phyloP scores from a whole-genome alignment of 768 basidiomycete genomes.

The Auricularia cornea region DNA sequence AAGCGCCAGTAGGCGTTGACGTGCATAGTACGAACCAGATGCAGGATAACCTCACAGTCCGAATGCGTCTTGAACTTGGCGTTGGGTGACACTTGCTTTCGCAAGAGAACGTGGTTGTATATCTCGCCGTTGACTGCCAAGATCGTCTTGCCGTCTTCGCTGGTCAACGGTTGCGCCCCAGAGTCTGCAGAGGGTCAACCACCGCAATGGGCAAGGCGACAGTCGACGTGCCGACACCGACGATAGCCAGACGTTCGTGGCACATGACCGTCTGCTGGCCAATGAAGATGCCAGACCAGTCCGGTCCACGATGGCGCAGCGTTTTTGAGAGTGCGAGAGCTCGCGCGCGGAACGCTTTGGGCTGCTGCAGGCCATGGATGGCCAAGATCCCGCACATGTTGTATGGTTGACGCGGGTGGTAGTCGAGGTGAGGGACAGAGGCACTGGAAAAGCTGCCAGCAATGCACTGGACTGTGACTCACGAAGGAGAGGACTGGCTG shows the following conservation, averaged over 20 bases:
- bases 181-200: constrained; percentile 51
- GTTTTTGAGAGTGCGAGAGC: constrained; percentile 83
- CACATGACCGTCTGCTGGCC: constrained; percentile 75
- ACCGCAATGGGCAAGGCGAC: neutral
- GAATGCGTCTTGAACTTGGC: constrained; percentile 94
- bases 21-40: constrained; percentile 54
- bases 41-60: constrained; percentile 95
- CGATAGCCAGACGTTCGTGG: constrained; percentile 95
- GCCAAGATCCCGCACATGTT: constrained; percentile 91
- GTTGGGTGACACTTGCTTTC: constrained; percentile 51
- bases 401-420: neutral
- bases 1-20: neutral
- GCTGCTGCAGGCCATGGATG: constrained; percentile 70
- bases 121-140: constrained; percentile 98
- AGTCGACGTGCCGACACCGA: constrained; percentile 75
- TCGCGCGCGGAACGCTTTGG: constrained; percentile 55
- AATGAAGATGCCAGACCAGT: constrained; percentile 96
- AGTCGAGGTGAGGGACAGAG: neutral
- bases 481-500: too few relatives aligned
- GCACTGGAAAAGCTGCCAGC: neutral
- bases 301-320: constrained; percentile 90
- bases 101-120: constrained; percentile 88
- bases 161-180: constrained; percentile 89
- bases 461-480: neutral
- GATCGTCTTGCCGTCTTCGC: constrained; percentile 72